A percentile compares a stretch with the other conserved stretches of the same genome.
Conservation (phyloP, 768 basidiomycete species). For the Phaffia australis region DNA sequence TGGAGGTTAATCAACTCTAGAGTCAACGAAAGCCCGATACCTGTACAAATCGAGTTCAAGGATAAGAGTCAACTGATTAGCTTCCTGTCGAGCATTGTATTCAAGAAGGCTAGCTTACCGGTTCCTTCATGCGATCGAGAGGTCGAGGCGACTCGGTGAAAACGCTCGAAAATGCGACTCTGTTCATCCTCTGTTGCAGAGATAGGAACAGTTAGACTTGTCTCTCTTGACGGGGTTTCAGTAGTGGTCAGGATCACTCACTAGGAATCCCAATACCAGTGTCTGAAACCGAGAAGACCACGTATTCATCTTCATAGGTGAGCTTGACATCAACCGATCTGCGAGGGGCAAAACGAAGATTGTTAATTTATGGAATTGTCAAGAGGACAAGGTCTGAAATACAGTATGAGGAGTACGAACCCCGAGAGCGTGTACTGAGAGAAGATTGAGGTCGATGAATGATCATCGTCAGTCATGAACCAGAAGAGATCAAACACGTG, state of each 20-base stretch:
- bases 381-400: too few relatives aligned
- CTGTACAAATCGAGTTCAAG: neutral
- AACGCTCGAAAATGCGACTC: conserved; percentile 4
- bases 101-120: neutral
- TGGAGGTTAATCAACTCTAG: conserved; percentile 13
- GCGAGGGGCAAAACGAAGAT: too few relatives aligned
- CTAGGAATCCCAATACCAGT: conserved; percentile 13
- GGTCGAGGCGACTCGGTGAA: conserved; percentile 4
- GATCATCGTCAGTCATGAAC: too few relatives aligned
- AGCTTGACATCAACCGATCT: neutral
- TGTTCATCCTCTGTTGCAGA: neutral
- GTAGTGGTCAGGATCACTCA: too few relatives aligned
- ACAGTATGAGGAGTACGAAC: too few relatives aligned
- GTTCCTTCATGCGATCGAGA: conserved; percentile 11
- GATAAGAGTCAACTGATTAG: neutral
- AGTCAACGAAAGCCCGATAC: conserved; percentile 7
- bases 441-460: neutral
- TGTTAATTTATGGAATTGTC: too few relatives aligned
- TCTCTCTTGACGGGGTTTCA: too few relatives aligned
- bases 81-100: too few relatives aligned
- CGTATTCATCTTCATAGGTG: neutral
- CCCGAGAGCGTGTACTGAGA: conserved; percentile 9
- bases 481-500: too few relatives aligned
- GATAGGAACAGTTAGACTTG: neutral
- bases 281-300: neutral